These are phyloP conservation scores for Glycine soja DNA, from an alignment of 306 rosid species.

Conservation along the genomic window DNA sequence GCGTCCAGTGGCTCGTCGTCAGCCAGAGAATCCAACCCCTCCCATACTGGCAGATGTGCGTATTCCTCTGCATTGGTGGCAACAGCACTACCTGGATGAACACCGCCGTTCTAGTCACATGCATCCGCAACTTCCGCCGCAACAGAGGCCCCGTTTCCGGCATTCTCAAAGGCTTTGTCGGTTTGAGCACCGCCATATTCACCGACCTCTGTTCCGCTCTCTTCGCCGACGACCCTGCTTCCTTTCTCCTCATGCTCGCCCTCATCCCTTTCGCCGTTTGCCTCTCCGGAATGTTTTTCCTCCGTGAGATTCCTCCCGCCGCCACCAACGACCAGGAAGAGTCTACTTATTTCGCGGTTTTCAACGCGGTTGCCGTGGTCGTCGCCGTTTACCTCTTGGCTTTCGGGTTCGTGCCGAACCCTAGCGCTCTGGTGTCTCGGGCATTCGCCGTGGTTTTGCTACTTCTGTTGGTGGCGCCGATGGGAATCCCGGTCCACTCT, in stretches of 20 bases:
- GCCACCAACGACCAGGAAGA: conserved; percentile 58
- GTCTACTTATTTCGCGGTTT: conserved; percentile 61
- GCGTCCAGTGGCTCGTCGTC: conserved; percentile 92
- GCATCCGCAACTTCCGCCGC: conserved; percentile 82
- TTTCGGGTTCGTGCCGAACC: conserved; percentile 66
- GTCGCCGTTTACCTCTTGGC: conserved; percentile 73
- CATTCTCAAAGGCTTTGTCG: conserved; percentile 82
- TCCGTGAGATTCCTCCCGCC: conserved; percentile 67
- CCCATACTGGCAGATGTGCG: conserved; percentile 92
- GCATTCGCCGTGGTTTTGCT: conserved; percentile 58
- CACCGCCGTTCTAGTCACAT: conserved; percentile 90
- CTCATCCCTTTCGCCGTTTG: conserved; percentile 76
- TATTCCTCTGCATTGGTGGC: conserved; percentile 89
- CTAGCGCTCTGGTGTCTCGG: conserved; percentile 49
- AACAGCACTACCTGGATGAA: conserved; percentile 99
- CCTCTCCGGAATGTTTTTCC: conserved; percentile 74
- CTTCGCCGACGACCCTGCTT: conserved; percentile 64
- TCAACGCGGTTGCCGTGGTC: conserved; percentile 70
- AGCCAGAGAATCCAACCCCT: conserved; percentile 69
- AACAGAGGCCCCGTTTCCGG: conserved; percentile 94
- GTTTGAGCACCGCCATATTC: conserved; percentile 94
- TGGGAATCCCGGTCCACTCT: conserved; percentile 66
- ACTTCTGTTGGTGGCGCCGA: conserved; percentile 71
- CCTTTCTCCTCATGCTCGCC: conserved; percentile 77
- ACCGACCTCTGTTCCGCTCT: conserved; percentile 79